Base-by-base conservation (phyloP, 1,139 yeast genomes). In the Diutina sp. region DNA sequence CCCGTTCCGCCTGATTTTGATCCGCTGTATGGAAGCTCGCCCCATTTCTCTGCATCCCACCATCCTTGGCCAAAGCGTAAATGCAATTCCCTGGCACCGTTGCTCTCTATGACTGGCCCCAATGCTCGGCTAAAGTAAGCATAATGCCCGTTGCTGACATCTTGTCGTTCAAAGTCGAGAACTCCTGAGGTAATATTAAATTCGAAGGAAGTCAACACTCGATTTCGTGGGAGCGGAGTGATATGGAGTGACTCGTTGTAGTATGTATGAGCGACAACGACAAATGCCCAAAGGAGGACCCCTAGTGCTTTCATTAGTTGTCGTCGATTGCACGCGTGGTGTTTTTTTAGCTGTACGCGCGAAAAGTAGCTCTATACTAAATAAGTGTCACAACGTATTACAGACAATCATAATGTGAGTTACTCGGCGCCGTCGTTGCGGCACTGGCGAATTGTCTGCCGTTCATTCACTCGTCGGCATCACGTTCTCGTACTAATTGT, bases 31-130 rank as follows among this genome's bases (percentile, higher is more conserved):
- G 97, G 97, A 55, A 89, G 76, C 55, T 77, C 72, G 0, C 99
- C 99, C 96, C 97, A 93, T 6, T 79, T 72, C 59, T 87, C 89
- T 0, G 91, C 75, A 65, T 93, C 97, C 95, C 97, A 93, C 85
- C 93, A 87, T 1, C 99, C 99, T 67, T 90, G 96, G 1, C 95
- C 82, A 67, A 95, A 91, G 56, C 97, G 72, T 58, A 93, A 72
- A 67, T 89, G 96, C 56, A 95, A 73, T 62, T 89, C 93, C 57
- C 87, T 74, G 0, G 95, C 80, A 59, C 79, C 77, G 2, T 96
- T 79, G 14, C 78, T 71, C 52, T 81, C 84, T 29, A 95, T 66
- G 6, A 93, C 77, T 46, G 96, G 95, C 1, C 91, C 93, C 18
- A 95, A 71, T 0, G 91, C 76, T 59, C 89, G 79, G 0, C 99